Evolutionary conservation across 805 yeast species (phyloP).

Genomic region (Wickerhamomyces sydowiorum): DNA sequence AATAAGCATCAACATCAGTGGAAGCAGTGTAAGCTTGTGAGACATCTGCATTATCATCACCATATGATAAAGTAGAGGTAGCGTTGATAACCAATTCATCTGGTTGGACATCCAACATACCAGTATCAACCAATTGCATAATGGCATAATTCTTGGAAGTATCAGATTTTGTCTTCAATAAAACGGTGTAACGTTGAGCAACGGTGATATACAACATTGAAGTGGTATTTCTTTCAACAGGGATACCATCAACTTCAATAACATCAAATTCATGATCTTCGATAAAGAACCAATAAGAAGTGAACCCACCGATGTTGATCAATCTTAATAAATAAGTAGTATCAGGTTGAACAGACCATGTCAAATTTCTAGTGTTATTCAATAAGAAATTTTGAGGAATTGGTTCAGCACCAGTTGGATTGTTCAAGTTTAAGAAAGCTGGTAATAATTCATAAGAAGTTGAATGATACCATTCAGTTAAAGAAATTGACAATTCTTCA

Average conservation of each 20-base stretch:
- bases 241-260: conserved; percentile 89
- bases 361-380: conserved; percentile 73
- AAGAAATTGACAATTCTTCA: conserved; percentile 63
- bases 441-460: conserved; percentile 41
- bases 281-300: conserved; percentile 82
- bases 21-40: conserved; percentile 38
- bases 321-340: conserved; percentile 80
- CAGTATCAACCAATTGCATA: conserved; percentile 73
- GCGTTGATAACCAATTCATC: conserved; percentile 58
- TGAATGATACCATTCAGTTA: conserved; percentile 88
- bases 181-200: conserved; percentile 87
- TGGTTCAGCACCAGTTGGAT: conserved; percentile 99
- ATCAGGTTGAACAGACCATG: conserved; percentile 79
- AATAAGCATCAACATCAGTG: conserved; percentile 39
- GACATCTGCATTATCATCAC: conserved; percentile 35
- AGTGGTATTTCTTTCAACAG: conserved; percentile 71
- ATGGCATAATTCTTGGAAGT: conserved; percentile 71
- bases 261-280: conserved; percentile 85
- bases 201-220: conserved; percentile 72
- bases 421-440: conserved; percentile 60
- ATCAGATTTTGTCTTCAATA: conserved; percentile 65
- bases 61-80: conserved; percentile 69
- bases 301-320: conserved; percentile 85
- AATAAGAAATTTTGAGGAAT: conserved; percentile 76
- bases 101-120: conserved; percentile 77